phyloP scores from a whole-genome alignment of 2,329 filamentous ascomycete genomes.

The Fusarium sp. region DNA sequence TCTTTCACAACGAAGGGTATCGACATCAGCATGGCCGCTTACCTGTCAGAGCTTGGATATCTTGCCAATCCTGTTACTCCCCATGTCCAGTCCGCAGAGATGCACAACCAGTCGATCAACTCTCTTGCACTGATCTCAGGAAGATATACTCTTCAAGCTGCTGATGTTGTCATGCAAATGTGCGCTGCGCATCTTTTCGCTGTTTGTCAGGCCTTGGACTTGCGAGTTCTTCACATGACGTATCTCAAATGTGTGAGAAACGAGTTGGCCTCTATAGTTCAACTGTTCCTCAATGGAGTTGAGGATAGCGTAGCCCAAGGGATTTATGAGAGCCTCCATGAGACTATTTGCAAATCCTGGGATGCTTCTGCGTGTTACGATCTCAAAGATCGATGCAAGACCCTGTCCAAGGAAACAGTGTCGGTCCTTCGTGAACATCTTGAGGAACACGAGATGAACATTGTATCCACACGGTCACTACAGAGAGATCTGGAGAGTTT shows the following conservation, averaged over 20 bases:
- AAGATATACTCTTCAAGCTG: neutral
- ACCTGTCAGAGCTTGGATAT: neutral
- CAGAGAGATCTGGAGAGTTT: neutral
- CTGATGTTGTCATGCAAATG: neutral
- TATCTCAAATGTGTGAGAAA: neutral
- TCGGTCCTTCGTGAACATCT: accelerated
- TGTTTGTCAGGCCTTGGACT: neutral
- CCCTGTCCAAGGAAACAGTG: accelerated
- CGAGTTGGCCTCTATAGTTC: neutral
- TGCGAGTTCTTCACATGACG: neutral
- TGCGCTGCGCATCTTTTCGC: neutral
- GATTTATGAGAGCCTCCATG: neutral
- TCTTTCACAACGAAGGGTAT: neutral
- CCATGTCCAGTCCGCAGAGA: neutral
- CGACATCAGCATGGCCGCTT: neutral
- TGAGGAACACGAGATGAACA: accelerated
- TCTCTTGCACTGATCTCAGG: neutral
- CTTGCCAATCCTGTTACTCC: neutral
- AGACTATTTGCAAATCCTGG: neutral
- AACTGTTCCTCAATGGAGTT: accelerated
- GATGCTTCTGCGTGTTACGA: neutral
- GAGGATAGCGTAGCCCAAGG: accelerated
- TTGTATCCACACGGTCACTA: accelerated
- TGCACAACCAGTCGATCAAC: neutral
- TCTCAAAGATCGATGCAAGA: neutral